Conservation (phyloP, 352 stramenopile genomes). For the Pythium biforme region DNA sequence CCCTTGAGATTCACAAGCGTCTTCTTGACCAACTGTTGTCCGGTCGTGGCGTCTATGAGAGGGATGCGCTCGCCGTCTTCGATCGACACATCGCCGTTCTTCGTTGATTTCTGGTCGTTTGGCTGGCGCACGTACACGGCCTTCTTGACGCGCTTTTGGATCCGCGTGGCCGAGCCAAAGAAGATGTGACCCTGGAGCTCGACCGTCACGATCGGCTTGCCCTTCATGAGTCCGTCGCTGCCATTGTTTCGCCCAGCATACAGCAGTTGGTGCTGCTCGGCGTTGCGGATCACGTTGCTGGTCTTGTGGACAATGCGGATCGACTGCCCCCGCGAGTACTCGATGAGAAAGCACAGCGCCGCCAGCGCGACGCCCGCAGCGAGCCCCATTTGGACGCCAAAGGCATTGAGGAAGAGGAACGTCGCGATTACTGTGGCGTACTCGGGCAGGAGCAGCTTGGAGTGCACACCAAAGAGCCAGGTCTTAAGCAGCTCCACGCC, state of each 20-base stretch:
- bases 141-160: slow-evolving; percentile 66
- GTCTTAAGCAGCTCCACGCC: slow-evolving; percentile 92
- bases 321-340: slow-evolving; percentile 67
- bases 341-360: slow-evolving; percentile 81
- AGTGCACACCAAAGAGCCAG: slow-evolving; percentile 59
- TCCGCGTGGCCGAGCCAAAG: slow-evolving; percentile 70
- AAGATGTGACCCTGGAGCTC: slow-evolving; percentile 76
- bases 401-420: slow-evolving; percentile 88
- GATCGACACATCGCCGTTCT: neutral
- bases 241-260: slow-evolving; percentile 25
- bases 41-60: slow-evolving; percentile 24
- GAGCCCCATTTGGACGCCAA: slow-evolving; percentile 90
- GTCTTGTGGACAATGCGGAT: slow-evolving; percentile 58
- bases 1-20: slow-evolving; percentile 49
- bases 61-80: slow-evolving; percentile 29
- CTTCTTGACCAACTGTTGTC: slow-evolving; percentile 5
- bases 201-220: slow-evolving; percentile 62
- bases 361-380: slow-evolving; percentile 42
- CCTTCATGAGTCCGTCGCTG: slow-evolving; percentile 26
- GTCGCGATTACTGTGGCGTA: slow-evolving; percentile 91
- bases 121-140: slow-evolving; percentile 46
- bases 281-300: slow-evolving; percentile 64
- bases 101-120: neutral
- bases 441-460: slow-evolving; percentile 72
- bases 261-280: slow-evolving; percentile 55